These are phyloP conservation scores for Harringtonia lauricola DNA, from an alignment of 2,329 filamentous ascomycete species.

Conservation along the genomic window DNA sequence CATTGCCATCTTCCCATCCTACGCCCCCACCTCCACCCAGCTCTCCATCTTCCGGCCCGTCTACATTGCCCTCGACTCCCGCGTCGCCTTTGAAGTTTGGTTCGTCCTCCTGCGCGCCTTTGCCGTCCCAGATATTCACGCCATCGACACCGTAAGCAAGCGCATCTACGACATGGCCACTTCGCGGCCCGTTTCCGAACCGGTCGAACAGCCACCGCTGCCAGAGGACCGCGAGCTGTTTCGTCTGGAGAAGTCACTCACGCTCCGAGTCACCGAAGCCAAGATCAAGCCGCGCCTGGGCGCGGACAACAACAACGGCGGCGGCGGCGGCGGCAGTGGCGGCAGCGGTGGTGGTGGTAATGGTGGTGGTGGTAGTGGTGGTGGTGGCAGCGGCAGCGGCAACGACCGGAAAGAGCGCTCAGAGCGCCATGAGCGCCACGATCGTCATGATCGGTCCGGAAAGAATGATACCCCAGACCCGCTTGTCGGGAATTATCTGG, in stretches of 20 bases:
- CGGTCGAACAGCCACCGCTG: constrained; percentile 12
- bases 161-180: constrained; percentile 31
- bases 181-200: constrained; percentile 24
- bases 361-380: neutral
- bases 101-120: constrained; percentile 86
- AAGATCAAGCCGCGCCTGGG: constrained; percentile 37
- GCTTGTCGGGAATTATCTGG: constrained; percentile 58
- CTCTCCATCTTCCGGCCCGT: constrained; percentile 76
- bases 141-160: constrained; percentile 35
- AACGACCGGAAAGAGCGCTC: constrained; percentile 4
- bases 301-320: constrained; percentile 6
- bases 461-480: constrained; percentile 29
- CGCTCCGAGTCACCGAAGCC: constrained; percentile 48
- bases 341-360: neutral
- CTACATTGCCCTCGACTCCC: constrained; percentile 76
- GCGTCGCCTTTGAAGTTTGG: constrained; percentile 95
- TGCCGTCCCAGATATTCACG: constrained; percentile 84
- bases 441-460: constrained; percentile 19
- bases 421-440: constrained; percentile 16
- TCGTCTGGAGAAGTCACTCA: constrained; percentile 50
- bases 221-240: constrained; percentile 33
- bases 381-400: too few relatives aligned
- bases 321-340: constrained; percentile 5
- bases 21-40: constrained; percentile 62
- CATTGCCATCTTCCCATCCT: constrained; percentile 91